Conservation (phyloP, 2,329 filamentous ascomycete species). For the Emergomyces pasteurianus region DNA sequence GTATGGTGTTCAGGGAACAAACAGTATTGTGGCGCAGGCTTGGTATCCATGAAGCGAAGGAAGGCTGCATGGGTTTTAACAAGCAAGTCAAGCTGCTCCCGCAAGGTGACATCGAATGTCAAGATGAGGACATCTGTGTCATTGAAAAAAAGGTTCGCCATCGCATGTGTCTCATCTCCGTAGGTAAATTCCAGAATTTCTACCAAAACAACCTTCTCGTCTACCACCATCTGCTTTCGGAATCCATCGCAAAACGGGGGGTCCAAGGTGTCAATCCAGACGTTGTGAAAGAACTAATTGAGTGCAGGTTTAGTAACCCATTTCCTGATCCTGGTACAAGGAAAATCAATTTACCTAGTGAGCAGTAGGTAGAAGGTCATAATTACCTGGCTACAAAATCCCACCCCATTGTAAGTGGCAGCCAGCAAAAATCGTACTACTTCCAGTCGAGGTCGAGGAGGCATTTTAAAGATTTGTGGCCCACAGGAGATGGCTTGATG, state of each 20-base stretch:
- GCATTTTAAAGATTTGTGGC: not conserved
- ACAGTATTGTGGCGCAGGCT: not conserved
- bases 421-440: not conserved
- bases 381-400: not conserved
- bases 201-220: not conserved
- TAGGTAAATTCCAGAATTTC: not conserved
- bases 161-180: not conserved
- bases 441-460: not conserved
- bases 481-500: not conserved
- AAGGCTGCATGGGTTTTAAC: not conserved
- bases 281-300: not conserved
- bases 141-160: not conserved
- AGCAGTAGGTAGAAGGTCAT: not conserved
- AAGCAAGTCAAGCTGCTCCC: not conserved
- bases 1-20: not conserved
- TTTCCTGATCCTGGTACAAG: not conserved
- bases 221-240: not conserved
- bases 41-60: not conserved
- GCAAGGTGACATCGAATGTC: not conserved
- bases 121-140: not conserved
- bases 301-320: not conserved
- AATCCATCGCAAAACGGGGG: not conserved
- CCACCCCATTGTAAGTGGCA: not conserved
- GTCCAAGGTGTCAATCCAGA: not conserved
- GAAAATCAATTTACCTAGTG: too few species aligned